Evolutionary conservation across 2,329 filamentous ascomycete species (phyloP).

Genomic region (Ophiostoma sp.): DNA sequence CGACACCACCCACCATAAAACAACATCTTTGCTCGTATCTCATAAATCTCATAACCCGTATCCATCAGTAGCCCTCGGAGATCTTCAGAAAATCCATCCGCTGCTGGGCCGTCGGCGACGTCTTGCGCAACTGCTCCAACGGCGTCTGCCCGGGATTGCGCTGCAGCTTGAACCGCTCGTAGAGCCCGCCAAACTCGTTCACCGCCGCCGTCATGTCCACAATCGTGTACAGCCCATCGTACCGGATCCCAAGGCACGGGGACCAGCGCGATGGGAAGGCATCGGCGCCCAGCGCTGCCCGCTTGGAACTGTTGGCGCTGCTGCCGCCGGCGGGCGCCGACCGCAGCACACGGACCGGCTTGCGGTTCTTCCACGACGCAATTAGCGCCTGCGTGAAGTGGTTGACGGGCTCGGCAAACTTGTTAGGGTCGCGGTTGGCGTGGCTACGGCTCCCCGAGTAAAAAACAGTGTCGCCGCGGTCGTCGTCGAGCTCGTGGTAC

Average conservation of each 20-base stretch:
- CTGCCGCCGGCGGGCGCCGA: slow-evolving; percentile 23
- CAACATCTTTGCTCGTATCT: too few species aligned
- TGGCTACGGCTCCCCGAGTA: slow-evolving; percentile 32
- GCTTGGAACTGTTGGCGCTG: background rate
- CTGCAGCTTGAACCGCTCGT: slow-evolving; percentile 28
- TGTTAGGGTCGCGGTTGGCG: slow-evolving; percentile 23
- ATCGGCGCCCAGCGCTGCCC: background rate
- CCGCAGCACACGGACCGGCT: slow-evolving; percentile 34
- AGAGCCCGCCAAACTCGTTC: slow-evolving; percentile 28
- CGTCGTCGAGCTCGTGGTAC: slow-evolving; percentile 31
- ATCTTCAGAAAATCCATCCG: slow-evolving; percentile 24
- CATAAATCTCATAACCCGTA: background rate
- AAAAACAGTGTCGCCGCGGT: slow-evolving; percentile 28
- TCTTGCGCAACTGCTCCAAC: slow-evolving; percentile 23
- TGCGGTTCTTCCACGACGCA: slow-evolving; percentile 22
- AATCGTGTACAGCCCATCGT: slow-evolving; percentile 37
- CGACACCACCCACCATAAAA: too few species aligned
- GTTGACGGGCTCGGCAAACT: slow-evolving; percentile 12
- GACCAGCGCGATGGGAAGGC: slow-evolving; percentile 19
- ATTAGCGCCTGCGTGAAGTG: slow-evolving; percentile 28
- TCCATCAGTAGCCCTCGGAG: slow-evolving; percentile 17
- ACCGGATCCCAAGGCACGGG: slow-evolving; percentile 33
- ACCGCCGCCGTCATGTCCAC: background rate
- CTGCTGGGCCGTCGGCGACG: slow-evolving; percentile 26
- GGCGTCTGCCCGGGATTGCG: slow-evolving; percentile 26